phyloP scores from a whole-genome alignment of 768 basidiomycete genomes.

The Trametes punicea region DNA sequence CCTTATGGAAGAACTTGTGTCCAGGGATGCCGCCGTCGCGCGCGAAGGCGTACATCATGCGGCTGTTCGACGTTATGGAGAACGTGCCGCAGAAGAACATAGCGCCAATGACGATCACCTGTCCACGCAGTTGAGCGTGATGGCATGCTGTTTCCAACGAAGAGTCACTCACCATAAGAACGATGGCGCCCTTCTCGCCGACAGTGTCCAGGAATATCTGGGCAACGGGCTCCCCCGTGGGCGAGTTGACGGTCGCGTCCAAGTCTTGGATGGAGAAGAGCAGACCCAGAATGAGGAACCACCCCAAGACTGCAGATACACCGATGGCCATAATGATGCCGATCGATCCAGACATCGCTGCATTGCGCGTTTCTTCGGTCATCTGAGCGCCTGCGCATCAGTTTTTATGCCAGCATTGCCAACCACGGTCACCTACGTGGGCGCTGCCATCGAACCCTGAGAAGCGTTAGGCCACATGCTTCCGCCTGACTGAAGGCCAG shows the following conservation, averaged over 20 bases:
- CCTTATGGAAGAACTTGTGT: conserved; percentile 62
- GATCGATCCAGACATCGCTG: conserved; percentile 57
- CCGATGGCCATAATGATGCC: conserved; percentile 72
- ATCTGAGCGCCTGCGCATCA: conserved; percentile 38
- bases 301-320: conserved; percentile 68
- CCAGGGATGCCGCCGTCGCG: conserved; percentile 74
- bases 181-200: conserved; percentile 70
- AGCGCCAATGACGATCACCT: conserved; percentile 65
- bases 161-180: conserved; percentile 52
- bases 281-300: conserved; percentile 69
- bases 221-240: conserved; percentile 67
- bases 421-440: conserved; percentile 42
- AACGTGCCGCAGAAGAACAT: conserved; percentile 81
- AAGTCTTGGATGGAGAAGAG: conserved; percentile 78
- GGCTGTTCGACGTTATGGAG: conserved; percentile 72
- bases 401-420: not conserved
- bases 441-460: conserved; percentile 73
- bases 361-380: conserved; percentile 74
- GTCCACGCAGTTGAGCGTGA: not conserved
- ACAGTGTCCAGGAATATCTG: conserved; percentile 80
- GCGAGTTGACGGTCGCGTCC: conserved; percentile 46
- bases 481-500: not conserved
- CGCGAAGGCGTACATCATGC: conserved; percentile 83
- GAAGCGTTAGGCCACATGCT: not conserved
- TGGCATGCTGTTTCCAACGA: not conserved